Percentiles rank a stretch among this genome's conserved stretches.
These are phyloP conservation scores for Wickerhamomyces mucosus DNA, from an alignment of 805 yeast genomes.

Conservation along the genomic window DNA sequence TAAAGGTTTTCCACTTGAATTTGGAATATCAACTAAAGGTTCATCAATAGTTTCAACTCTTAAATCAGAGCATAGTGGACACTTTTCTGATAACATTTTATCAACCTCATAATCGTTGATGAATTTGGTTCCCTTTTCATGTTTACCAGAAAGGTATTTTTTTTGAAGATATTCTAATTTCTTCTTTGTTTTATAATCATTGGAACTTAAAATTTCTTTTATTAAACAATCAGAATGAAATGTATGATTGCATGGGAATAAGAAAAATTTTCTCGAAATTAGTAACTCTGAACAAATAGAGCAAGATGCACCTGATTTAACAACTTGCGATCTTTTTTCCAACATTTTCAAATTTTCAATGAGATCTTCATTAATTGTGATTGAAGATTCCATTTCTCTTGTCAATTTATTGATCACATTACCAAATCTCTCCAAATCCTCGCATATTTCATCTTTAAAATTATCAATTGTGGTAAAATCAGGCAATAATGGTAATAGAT, in stretches of 20 bases:
- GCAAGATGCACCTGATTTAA: slow-evolving; percentile 59
- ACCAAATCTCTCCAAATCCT: slow-evolving; percentile 69
- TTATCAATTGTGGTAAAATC: slow-evolving; percentile 74
- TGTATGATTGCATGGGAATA: slow-evolving; percentile 85
- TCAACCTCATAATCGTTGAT: slow-evolving; percentile 42
- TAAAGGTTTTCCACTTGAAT: too few relatives aligned
- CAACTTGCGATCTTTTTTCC: slow-evolving; percentile 42
- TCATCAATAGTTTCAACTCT: slow-evolving; percentile 63
- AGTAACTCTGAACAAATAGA: slow-evolving; percentile 59
- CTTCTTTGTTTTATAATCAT: slow-evolving; percentile 59
- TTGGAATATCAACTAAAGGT: slow-evolving; percentile 35
- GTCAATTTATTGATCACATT: slow-evolving; percentile 54
- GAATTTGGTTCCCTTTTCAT: slow-evolving; percentile 18
- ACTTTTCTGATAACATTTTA: slow-evolving; percentile 46
- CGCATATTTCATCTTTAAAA: slow-evolving; percentile 74
- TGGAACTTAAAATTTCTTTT: slow-evolving; percentile 45
- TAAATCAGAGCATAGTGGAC: slow-evolving; percentile 69
- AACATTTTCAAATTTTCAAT: slow-evolving; percentile 55
- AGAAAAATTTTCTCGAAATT: slow-evolving; percentile 61
- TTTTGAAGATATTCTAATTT: slow-evolving; percentile 42
- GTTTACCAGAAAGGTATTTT: slow-evolving; percentile 21
- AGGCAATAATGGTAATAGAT: slow-evolving; percentile 76
- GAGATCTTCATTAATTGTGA: slow-evolving; percentile 50
- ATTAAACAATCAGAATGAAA: slow-evolving; percentile 87
- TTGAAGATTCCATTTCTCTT: slow-evolving; percentile 66